Conservation (phyloP, 805 yeast species). For the Wickerhamomyces chaumierensis region DNA sequence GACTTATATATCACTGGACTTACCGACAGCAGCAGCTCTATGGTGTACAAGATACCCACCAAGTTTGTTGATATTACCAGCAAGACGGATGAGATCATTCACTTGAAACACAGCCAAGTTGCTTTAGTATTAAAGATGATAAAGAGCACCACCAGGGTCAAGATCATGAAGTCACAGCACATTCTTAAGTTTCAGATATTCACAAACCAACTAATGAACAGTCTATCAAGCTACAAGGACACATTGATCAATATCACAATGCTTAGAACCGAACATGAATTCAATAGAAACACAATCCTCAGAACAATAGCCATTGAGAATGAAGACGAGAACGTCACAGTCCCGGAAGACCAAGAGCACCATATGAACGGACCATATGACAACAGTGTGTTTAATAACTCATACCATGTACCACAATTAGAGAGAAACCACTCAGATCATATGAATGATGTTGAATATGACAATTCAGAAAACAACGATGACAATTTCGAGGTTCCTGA, state of each 20-base stretch:
- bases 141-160: slow-evolving; percentile 11
- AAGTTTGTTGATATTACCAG: slow-evolving; percentile 19
- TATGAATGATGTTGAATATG: slow-evolving; percentile 50
- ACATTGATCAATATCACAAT: not conserved
- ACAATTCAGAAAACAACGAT: slow-evolving; percentile 5
- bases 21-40: slow-evolving; percentile 51
- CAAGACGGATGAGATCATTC: slow-evolving; percentile 26
- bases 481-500: slow-evolving; percentile 18
- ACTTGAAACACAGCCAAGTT: slow-evolving; percentile 38
- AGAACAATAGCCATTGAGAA: slow-evolving; percentile 2
- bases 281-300: not conserved
- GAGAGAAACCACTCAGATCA: slow-evolving; percentile 15
- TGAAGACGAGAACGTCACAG: slow-evolving; percentile 3
- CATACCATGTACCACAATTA: not conserved
- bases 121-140: slow-evolving; percentile 29
- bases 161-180: slow-evolving; percentile 4
- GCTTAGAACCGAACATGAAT: not conserved
- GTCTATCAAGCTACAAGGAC: not conserved
- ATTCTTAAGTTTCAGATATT: not conserved
- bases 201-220: not conserved
- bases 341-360: not conserved
- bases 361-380: not conserved
- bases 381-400: slow-evolving; percentile 1
- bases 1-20: slow-evolving; percentile 31
- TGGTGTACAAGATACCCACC: slow-evolving; percentile 43